These are phyloP conservation scores for Geranium rotundifolium DNA, from an alignment of 345 rosid genomes.

Conservation along the genomic window DNA sequence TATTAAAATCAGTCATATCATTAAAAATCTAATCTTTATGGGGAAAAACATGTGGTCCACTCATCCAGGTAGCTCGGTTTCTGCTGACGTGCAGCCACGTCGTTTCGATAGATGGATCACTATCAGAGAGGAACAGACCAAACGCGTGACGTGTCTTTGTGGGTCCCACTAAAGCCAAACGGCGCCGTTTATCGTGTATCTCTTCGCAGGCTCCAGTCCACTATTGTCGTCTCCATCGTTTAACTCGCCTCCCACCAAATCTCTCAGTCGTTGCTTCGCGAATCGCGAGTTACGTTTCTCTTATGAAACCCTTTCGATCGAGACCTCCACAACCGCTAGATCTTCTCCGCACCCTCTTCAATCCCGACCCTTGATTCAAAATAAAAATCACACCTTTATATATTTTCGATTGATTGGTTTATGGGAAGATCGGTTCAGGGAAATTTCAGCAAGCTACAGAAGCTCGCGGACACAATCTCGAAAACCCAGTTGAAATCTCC, in stretches of 20 bases:
- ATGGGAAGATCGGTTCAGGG: not conserved
- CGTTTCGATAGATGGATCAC: not conserved
- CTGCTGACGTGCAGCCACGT: not conserved
- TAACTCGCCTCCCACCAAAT: not conserved
- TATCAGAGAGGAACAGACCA: not conserved
- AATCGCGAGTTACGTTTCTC: not conserved
- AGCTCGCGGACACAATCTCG: slow-evolving; percentile 18
- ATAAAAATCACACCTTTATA: not conserved
- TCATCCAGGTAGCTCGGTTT: not conserved
- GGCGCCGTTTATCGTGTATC: not conserved
- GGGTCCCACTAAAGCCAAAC: not conserved
- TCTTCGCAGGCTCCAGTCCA: not conserved
- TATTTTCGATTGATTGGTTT: not conserved
- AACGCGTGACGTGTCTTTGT: too few relatives aligned
- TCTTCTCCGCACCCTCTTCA: not conserved
- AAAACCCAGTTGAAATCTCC: slow-evolving; percentile 17
- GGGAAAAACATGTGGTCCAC: not conserved
- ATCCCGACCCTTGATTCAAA: not conserved
- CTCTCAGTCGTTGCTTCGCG: not conserved
- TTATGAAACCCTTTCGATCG: not conserved
- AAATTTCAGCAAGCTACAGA: slow-evolving; percentile 16
- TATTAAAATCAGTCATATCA: too few relatives aligned
- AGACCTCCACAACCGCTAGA: not conserved
- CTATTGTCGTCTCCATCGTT: too few relatives aligned
- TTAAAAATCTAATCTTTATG: too few relatives aligned